Evolutionary conservation across 2,329 filamentous ascomycete genomes (phyloP).

Genomic region (Aspergillus sp.): DNA sequence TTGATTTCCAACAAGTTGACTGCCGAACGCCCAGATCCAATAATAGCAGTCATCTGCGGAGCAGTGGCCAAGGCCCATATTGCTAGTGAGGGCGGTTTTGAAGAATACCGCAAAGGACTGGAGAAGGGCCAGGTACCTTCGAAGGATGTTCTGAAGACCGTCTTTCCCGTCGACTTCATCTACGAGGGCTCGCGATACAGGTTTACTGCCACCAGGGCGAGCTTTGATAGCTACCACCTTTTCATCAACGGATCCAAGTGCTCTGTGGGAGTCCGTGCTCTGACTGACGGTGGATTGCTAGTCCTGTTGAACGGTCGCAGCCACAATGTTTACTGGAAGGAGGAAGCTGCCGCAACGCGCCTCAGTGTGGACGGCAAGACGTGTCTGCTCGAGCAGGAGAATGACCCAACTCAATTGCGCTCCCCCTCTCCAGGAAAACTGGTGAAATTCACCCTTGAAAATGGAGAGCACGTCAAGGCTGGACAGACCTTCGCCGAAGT

Average conservation of each 20-base stretch:
- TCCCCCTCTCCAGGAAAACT: conserved; percentile 94
- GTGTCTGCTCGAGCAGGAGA: conserved; percentile 94
- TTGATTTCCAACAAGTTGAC: conserved; percentile 96
- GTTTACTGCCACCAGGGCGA: conserved; percentile 91
- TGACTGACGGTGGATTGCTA: conserved; percentile 88
- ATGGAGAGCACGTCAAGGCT: conserved; percentile 83
- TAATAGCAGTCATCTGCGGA: conserved; percentile 89
- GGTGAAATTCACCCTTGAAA: conserved; percentile 95
- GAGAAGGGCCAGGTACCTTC: conserved; percentile 96
- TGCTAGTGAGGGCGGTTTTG: conserved; percentile 80
- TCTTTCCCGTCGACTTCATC: conserved; percentile 97
- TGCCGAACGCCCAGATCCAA: conserved; percentile 86
- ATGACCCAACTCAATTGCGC: conserved; percentile 92
- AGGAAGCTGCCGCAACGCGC: conserved; percentile 91
- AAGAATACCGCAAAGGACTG: conserved; percentile 76
- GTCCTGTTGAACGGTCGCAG: conserved; percentile 84
- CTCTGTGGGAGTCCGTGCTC: conserved; percentile 79
- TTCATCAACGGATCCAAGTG: conserved; percentile 99
- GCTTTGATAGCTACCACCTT: conserved; percentile 86
- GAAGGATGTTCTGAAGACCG: conserved; percentile 94
- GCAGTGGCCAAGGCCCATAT: conserved; percentile 91
- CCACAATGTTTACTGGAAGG: conserved; percentile 99
- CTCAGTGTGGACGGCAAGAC: conserved; percentile 97
- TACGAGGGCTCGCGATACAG: conserved; percentile 96
- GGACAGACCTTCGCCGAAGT: conserved; percentile 93